A percentile compares a stretch with the other conserved stretches of the same genome.
These are phyloP conservation scores for Hypoxylon fragiforme DNA, from an alignment of 495 filamentous ascomycete genomes.

Conservation along the genomic window DNA sequence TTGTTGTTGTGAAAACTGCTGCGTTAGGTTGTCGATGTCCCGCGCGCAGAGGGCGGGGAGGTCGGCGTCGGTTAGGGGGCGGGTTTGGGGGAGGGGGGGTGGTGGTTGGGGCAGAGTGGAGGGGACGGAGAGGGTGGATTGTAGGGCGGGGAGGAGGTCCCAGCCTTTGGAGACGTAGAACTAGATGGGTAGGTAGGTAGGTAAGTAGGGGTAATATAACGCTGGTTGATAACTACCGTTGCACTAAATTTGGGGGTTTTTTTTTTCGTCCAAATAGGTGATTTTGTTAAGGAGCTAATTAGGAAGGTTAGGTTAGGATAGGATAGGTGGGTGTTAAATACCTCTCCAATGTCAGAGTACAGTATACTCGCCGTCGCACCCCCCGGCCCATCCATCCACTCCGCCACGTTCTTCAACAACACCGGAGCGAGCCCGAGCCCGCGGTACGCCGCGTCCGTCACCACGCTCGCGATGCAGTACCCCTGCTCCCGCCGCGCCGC, in stretches of 20 bases:
- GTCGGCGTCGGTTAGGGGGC: conserved; percentile 7
- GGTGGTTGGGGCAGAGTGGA: background rate
- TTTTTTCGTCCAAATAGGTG: too few species aligned
- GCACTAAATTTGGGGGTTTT: too few species aligned
- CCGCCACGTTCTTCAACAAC: conserved; percentile 23
- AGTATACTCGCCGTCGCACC: conserved; percentile 28
- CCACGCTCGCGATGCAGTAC: conserved; percentile 31
- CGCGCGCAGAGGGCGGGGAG: conserved; percentile 22
- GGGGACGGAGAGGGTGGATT: conserved; percentile 16
- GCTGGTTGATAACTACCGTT: too few species aligned
- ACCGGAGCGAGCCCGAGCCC: conserved; percentile 28
- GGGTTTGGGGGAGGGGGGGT: conserved; percentile 1
- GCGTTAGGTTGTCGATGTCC: conserved; percentile 9
- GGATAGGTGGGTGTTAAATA: conserved; percentile 1
- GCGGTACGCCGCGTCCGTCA: conserved; percentile 21
- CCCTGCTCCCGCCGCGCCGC: conserved; percentile 21
- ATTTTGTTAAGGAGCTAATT: background rate
- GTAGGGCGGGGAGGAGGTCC: conserved; percentile 17
- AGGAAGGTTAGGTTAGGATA: background rate
- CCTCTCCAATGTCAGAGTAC: conserved; percentile 33
- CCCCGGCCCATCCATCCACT: conserved; percentile 32
- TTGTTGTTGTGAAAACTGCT: conserved; percentile 3
- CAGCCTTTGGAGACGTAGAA: conserved; percentile 31
- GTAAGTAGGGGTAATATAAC: too few species aligned
- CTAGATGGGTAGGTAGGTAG: background rate